These are phyloP conservation scores for Aphanomyces astaci DNA, from an alignment of 352 stramenopile genomes.

Conservation along the genomic window DNA sequence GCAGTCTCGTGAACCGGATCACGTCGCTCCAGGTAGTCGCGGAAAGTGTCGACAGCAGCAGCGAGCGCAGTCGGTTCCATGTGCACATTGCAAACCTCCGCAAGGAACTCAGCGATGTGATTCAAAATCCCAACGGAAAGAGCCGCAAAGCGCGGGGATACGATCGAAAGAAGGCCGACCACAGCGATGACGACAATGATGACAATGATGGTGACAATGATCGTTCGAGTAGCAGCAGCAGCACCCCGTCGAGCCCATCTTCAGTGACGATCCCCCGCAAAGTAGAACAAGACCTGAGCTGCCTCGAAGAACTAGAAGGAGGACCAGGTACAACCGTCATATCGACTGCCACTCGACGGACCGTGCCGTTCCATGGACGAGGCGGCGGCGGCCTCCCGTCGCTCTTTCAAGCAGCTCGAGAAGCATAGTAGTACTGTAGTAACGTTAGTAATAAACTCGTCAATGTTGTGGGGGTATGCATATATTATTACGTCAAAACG, in stretches of 20 bases:
- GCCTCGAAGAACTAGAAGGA: conserved; percentile 2
- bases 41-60: conserved; percentile 35
- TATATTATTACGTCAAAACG: too few relatives aligned
- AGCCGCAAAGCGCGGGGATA: conserved; percentile 67
- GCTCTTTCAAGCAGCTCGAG: background rate
- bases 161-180: conserved; percentile 34
- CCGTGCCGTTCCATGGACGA: background rate
- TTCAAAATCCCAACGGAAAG: conserved; percentile 81
- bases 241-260: background rate
- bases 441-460: conserved; percentile 13
- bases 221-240: background rate
- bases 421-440: background rate
- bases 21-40: conserved; percentile 63
- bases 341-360: background rate
- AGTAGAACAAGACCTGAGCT: background rate
- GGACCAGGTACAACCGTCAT: background rate
- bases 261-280: background rate
- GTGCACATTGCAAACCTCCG: conserved; percentile 49
- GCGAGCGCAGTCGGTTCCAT: conserved; percentile 56
- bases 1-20: conserved; percentile 75
- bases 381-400: background rate
- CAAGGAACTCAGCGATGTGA: conserved; percentile 63
- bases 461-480: too few relatives aligned
- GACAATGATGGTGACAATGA: background rate
- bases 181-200: conserved; percentile 20